Evolutionary conservation across 148 eudicot species (phyloP).

Genomic region (Rhododendron simsii): DNA sequence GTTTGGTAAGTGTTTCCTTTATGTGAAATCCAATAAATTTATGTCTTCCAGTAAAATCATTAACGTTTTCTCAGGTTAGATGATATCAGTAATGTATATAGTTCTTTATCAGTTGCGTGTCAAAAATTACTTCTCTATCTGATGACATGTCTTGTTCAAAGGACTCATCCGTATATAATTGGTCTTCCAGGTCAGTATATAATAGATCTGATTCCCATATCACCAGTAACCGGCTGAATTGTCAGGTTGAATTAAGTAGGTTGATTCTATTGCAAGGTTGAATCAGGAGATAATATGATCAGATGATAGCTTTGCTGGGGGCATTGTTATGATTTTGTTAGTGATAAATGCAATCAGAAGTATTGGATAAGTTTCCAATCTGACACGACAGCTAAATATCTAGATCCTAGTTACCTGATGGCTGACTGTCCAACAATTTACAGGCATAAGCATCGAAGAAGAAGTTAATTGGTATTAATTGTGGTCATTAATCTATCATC

Average conservation of each 20-base stretch:
- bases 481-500: background rate
- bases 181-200: background rate
- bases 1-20: slow-evolving; percentile 1
- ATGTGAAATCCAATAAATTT: background rate
- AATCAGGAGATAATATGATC: background rate
- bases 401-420: background rate
- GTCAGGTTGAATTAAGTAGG: background rate
- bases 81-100: background rate
- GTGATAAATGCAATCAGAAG: background rate
- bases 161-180: background rate
- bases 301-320: background rate
- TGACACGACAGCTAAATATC: background rate
- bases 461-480: background rate
- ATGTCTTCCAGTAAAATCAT: slow-evolving; percentile 3
- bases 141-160: background rate
- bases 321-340: background rate
- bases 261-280: background rate
- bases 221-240: slow-evolving; percentile 7
- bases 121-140: background rate
- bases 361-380: background rate
- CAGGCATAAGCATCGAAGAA: background rate
- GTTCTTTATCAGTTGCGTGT: background rate
- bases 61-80: background rate
- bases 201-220: slow-evolving; percentile 2
- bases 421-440: slow-evolving; percentile 5